phyloP scores from a whole-genome alignment of 2,329 filamentous ascomycete species.

The Aspergillus pseudoterreus region DNA sequence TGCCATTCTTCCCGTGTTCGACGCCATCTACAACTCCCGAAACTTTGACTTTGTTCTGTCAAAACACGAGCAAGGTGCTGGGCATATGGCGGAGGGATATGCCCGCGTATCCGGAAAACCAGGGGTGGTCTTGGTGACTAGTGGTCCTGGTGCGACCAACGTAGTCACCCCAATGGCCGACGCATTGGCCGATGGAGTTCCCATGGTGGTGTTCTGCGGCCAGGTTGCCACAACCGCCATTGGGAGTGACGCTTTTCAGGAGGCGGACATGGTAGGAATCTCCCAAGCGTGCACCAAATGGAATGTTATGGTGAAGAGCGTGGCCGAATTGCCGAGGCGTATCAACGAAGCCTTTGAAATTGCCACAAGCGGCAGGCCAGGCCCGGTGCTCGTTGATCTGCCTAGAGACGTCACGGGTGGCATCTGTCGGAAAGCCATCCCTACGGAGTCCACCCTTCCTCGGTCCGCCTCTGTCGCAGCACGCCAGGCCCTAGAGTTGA shows the following conservation, averaged over 20 bases:
- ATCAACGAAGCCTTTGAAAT: conserved; percentile 98
- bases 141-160: conserved; percentile 90
- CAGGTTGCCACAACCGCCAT: conserved; percentile 87
- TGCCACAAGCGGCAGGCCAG: conserved; percentile 82
- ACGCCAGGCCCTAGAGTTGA: conserved; percentile 64
- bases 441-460: not conserved
- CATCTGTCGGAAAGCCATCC: not conserved
- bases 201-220: conserved; percentile 87
- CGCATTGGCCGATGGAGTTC: conserved; percentile 85
- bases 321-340: conserved; percentile 78
- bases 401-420: conserved; percentile 70
- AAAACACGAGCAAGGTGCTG: conserved; percentile 90
- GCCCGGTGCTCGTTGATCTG: conserved; percentile 86
- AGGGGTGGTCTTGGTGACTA: conserved; percentile 90
- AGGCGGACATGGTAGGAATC: conserved; percentile 86
- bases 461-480: not conserved
- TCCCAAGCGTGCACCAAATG: conserved; percentile 91
- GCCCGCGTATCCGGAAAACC: conserved; percentile 85
- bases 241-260: conserved; percentile 90
- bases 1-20: conserved; percentile 90
- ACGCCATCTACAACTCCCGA: conserved; percentile 92
- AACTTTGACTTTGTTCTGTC: conserved; percentile 92
- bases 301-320: conserved; percentile 93
- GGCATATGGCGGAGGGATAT: conserved; percentile 96
- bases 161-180: conserved; percentile 92